Evolutionary conservation across 805 yeast genomes (phyloP), one percentile per base, ranked within the genome.

Genomic region (Blastobotrys parvus): DNA sequence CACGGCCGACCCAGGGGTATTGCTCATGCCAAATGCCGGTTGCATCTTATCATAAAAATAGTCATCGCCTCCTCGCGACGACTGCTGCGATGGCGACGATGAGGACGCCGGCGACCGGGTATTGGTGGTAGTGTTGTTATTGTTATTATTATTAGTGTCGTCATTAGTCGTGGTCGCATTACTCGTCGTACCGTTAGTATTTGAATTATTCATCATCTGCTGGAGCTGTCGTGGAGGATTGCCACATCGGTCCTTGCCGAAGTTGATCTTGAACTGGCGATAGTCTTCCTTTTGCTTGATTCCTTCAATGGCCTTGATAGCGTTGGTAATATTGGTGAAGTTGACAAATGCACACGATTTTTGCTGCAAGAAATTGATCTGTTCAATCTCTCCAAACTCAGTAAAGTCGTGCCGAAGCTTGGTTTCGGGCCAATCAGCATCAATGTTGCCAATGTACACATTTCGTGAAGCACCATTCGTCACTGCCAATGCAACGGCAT

Each of bases 191-290:
- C 29, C 29, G 7, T 11, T 11, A 25, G 17, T 11, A 20, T 18
- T 10, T 10, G 19, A 11, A 4, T 21, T 16, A 5, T 15, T 15
- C 32, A 21, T 35, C 39, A 13, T n/a, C 29, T 41, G 44, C 4
- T 38, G 34, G 16, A 39, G 38, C 38, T 45, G 49, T 20, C 94
- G 74, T 39, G 97, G 96, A 46, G 87, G 78, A 58, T 89, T 87
- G 23, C 97, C 97, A 63, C 97, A 90, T 57, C 98, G 74, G 60
- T 87, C 95, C 59, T 88, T 88, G 41, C 97, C 97, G 60, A 84
- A 89, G 60, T 88, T 87, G 53, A 90, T 82, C 62, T 86, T 86
- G 55, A 88, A 71, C 46, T 73, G 72, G 51, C 74, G 71, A 45
- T 67, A 65, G 27, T 77, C 83, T 3, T 72, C 72, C 55, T 80